Evolutionary conservation across 306 rosid species (phyloP), one percentile per base, ranked within the genome.

Genomic region (Begonia peltatifolia): DNA sequence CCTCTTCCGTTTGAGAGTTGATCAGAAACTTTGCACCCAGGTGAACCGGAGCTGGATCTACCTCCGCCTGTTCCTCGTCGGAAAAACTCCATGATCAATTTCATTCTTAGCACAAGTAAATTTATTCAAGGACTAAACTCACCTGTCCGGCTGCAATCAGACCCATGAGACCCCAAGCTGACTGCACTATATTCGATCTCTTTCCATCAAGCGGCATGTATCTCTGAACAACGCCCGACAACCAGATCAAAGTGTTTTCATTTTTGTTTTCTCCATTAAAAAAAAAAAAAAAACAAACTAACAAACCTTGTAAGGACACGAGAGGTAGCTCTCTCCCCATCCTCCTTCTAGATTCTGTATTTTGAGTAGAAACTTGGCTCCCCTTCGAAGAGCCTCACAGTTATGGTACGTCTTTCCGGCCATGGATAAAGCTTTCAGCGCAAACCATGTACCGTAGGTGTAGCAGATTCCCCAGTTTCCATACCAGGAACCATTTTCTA

Each of bases 391-490:
- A 1, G 76, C 76, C 41, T 65, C 57, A 3, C 76, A 74, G 14
- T 74, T 62, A 11, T 54, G 20, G 16, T 69, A 74, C 0, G 63
- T 55, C 38, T 53, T 69, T 1, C 79, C 79, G 0, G 66, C 72
- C 42, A 74, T 63, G 23, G 62, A 67, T 35, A 74, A 20, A 2
- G 72, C 79, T 54, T 20, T 62, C 10, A 74, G 58, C 0, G 53
- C 79, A 17, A 74, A 74, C 79, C 75, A 65, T 9, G 79, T 74
- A 7, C 79, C 76, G 20, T 69, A 74, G 2, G 68, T 42, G 12
- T 69, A 74, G 70, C 79, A 74, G 36, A 74, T 58, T 14, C 76
- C 79, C 79, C 79, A 74, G 18, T 62, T 54, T 54, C 76, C 73
- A 48, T 65, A 62, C 78, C 78, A 76, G 5, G 82, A 72, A 5